These are phyloP conservation scores for Coemansia sp. DNA, from an alignment of 192 early-diverging fungal genomes.

Conservation along the genomic window DNA sequence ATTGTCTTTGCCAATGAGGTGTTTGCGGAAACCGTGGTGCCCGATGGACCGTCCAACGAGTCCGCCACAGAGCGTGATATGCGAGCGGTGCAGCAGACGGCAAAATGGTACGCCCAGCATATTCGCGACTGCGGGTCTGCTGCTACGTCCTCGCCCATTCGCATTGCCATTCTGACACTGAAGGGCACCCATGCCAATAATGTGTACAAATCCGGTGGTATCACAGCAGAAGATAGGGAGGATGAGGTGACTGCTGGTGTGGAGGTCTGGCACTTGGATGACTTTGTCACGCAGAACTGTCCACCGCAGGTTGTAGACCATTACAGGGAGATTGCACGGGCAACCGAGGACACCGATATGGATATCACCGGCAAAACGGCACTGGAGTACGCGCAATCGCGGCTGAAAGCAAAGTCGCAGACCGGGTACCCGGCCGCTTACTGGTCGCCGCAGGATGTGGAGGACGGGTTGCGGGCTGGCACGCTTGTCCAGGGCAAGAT, in stretches of 20 bases:
- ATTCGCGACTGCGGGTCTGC: conserved; percentile 8
- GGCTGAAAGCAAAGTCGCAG: conserved; percentile 28
- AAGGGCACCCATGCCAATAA: conserved; percentile 7
- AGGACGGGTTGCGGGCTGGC: conserved; percentile 41
- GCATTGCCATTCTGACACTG: conserved; percentile 25
- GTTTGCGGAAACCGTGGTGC: conserved; percentile 52
- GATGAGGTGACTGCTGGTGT: conserved; percentile 17
- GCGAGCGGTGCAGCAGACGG: conserved; percentile 58
- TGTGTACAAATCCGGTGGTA: background rate
- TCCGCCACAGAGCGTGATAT: conserved; percentile 50
- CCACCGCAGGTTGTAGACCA: conserved; percentile 50
- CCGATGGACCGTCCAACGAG: conserved; percentile 19
- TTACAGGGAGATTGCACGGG: conserved; percentile 54
- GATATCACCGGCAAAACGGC: conserved; percentile 43
- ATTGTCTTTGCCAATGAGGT: conserved; percentile 73
- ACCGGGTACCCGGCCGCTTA: conserved; percentile 20
- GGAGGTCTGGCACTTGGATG: conserved; percentile 28
- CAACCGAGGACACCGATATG: conserved; percentile 57
- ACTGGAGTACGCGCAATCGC: conserved; percentile 32
- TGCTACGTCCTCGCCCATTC: conserved; percentile 28
- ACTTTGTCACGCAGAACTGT: conserved; percentile 47
- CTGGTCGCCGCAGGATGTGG: conserved; percentile 26
- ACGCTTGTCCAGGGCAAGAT: conserved; percentile 45
- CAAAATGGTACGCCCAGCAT: conserved; percentile 64
- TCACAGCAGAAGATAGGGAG: background rate